Conservation (phyloP, 768 basidiomycete genomes). For the Coprinopsis marcescibilis region DNA sequence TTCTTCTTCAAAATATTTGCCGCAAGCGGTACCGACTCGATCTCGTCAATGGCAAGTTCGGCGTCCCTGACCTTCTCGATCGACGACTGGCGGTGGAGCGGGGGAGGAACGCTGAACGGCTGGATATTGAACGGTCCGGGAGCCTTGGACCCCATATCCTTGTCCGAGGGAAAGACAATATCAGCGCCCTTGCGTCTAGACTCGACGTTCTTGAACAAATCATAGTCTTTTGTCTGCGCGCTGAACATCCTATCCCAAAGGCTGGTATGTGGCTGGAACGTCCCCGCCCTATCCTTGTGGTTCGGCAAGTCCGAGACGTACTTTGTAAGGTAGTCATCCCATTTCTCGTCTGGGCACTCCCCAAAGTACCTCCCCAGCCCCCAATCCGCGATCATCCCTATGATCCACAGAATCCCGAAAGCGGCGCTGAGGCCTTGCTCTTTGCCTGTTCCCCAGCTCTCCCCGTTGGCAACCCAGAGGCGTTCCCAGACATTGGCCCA, state of each 20-base stretch:
- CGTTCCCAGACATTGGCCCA: constrained; percentile 65
- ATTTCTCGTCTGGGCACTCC: constrained; percentile 71
- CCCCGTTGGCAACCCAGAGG: constrained; percentile 42
- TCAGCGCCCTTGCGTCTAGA: background rate
- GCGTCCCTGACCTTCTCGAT: background rate
- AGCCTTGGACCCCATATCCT: constrained; percentile 13
- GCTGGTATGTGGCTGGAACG: constrained; percentile 47
- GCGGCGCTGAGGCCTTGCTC: constrained; percentile 58
- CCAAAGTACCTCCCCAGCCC: constrained; percentile 49
- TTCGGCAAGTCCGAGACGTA: constrained; percentile 52
- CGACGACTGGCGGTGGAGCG: background rate
- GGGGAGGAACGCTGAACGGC: background rate
- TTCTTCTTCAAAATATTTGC: constrained; percentile 20
- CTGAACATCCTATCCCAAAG: constrained; percentile 48
- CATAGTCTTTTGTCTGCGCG: constrained; percentile 4
- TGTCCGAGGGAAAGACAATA: constrained; percentile 13
- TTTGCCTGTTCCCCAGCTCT: constrained; percentile 44
- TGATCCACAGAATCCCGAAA: constrained; percentile 44
- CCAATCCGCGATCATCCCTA: constrained; percentile 50
- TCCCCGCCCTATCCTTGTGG: constrained; percentile 48
- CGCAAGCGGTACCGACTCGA: background rate
- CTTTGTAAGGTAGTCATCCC: constrained; percentile 60
- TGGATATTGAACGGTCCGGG: constrained; percentile 10
- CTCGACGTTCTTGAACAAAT: constrained; percentile 9
- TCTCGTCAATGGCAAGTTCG: background rate